phyloP scores from a whole-genome alignment of 352 stramenopile species.

The Lagenidium giganteum region DNA sequence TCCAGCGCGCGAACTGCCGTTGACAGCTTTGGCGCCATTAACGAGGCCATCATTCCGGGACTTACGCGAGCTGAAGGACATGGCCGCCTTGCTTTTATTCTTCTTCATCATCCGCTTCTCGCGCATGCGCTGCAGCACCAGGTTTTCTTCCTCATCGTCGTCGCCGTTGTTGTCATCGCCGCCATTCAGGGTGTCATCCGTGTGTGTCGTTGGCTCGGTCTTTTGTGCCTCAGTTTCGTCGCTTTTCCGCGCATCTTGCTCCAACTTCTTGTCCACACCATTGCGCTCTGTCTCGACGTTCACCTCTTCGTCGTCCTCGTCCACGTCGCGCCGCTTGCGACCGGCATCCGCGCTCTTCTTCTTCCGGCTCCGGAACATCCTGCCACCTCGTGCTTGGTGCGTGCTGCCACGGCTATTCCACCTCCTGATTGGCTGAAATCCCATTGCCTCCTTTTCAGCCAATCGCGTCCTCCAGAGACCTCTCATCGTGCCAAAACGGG shows the following conservation, averaged over 20 bases:
- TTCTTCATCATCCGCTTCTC: constrained; percentile 15
- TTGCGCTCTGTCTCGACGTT: not conserved
- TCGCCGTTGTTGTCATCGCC: not conserved
- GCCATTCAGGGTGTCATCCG: too few species aligned
- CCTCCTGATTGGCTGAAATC: too few species aligned
- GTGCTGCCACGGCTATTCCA: not conserved
- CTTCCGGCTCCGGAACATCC: constrained; percentile 37
- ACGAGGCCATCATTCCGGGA: not conserved
- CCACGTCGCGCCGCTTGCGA: constrained; percentile 27
- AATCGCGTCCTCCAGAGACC: too few species aligned
- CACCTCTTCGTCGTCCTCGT: constrained; percentile 11
- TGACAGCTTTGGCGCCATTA: not conserved
- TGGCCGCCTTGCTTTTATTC: constrained; percentile 15
- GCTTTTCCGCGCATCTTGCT: not conserved
- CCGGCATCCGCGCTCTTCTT: constrained; percentile 12
- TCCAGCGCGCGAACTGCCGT: too few species aligned
- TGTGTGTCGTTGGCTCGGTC: too few species aligned
- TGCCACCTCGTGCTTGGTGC: not conserved
- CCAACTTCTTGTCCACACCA: constrained; percentile 2
- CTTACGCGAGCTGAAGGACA: constrained; percentile 33
- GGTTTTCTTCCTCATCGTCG: constrained; percentile 11
- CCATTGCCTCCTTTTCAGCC: too few species aligned
- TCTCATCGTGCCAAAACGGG: too few species aligned
- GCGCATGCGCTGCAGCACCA: constrained; percentile 30
- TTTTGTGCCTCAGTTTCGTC: constrained; percentile 3